phyloP scores from a whole-genome alignment of 305 asterid species.

The Ruellia speciosa region DNA sequence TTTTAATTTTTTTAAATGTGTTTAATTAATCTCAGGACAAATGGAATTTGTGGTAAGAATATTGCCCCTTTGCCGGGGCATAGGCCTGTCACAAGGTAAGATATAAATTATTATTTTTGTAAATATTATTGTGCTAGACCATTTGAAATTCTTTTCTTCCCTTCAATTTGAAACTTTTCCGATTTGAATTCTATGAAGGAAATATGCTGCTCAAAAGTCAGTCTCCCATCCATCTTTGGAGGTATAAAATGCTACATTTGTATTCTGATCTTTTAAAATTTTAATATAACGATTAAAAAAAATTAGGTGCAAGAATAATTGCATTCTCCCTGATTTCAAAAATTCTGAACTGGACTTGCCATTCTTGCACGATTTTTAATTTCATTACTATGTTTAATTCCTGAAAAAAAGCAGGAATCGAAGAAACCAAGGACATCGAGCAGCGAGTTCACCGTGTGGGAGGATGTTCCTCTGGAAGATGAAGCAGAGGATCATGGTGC shows the following conservation, averaged over 20 bases:
- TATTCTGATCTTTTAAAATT: neutral
- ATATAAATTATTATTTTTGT: neutral
- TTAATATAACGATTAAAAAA: no score
- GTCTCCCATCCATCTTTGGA: slow-evolving; percentile 34
- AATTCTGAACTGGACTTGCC: no score
- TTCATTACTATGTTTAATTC: neutral
- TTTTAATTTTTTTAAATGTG: slow-evolving; percentile 11
- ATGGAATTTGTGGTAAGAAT: slow-evolving; percentile 45
- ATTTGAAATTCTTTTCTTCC: slow-evolving; percentile 8
- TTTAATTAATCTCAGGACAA: slow-evolving; percentile 36
- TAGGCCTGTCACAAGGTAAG: slow-evolving; percentile 74
- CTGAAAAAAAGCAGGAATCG: slow-evolving; percentile 32
- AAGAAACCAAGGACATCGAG: slow-evolving; percentile 63
- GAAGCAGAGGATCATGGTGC: slow-evolving; percentile 34
- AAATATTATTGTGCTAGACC: neutral
- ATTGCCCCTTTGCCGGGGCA: slow-evolving; percentile 29
- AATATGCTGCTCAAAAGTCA: slow-evolving; percentile 63
- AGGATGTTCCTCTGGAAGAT: slow-evolving; percentile 48
- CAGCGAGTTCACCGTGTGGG: slow-evolving; percentile 52
- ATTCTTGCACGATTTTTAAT: neutral
- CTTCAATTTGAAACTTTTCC: slow-evolving; percentile 9
- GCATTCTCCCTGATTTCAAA: no score
- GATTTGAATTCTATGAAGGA: slow-evolving; percentile 33
- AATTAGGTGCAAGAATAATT: neutral
- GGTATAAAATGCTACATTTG: slow-evolving; percentile 26